These are phyloP conservation scores for Juncus effusus DNA, from an alignment of 176 grass and related monocot species.

Conservation along the genomic window DNA sequence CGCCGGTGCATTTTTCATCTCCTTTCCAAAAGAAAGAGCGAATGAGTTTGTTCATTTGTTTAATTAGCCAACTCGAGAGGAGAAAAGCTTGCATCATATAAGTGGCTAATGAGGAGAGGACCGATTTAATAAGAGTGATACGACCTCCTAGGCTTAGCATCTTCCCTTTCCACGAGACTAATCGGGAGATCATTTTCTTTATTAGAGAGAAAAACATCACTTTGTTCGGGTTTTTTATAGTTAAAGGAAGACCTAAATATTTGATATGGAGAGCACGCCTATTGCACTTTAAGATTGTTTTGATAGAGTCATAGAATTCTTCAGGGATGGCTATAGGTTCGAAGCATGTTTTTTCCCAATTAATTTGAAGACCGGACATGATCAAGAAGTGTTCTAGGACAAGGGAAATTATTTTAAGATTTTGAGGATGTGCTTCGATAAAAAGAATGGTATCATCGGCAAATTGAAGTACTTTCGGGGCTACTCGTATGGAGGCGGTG, in stretches of 20 bases:
- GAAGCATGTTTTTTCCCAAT: neutral
- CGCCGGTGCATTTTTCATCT: too few species aligned
- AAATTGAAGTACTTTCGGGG: too few species aligned
- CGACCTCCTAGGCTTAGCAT: too few species aligned
- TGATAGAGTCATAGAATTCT: neutral
- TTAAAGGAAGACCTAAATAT: neutral
- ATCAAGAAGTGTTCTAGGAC: neutral
- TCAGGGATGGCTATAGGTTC: neutral
- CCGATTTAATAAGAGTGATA: too few species aligned
- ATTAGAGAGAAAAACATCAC: neutral
- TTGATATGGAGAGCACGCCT: neutral
- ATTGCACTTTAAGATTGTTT: neutral
- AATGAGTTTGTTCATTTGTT: too few species aligned
- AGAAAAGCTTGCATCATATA: too few species aligned
- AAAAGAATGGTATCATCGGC: too few species aligned
- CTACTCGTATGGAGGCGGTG: too few species aligned
- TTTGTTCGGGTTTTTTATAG: neutral
- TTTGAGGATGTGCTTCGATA: neutral
- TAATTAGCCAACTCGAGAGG: too few species aligned
- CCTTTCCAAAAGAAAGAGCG: too few species aligned
- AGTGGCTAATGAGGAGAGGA: too few species aligned
- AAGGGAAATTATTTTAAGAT: neutral
- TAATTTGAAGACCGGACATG: neutral
- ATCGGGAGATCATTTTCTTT: neutral
- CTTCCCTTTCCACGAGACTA: neutral